A percentile compares a stretch with the other conserved stretches of the same genome.
Evolutionary conservation across 2,329 filamentous ascomycete genomes (phyloP).

Genomic region (Incumbomyces lentus): DNA sequence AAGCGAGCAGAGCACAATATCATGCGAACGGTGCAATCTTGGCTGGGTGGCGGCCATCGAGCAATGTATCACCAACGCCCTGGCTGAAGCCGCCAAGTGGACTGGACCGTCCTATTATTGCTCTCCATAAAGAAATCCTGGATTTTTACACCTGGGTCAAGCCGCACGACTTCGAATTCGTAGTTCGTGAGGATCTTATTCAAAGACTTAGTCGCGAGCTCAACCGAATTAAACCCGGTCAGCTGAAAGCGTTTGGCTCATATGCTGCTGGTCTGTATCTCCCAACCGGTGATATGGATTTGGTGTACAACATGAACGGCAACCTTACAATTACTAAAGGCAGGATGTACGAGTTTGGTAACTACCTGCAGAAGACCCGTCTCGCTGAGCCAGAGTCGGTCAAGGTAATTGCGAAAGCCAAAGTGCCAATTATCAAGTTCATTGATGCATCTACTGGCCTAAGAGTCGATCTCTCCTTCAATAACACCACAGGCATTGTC

Average conservation of each 20-base stretch:
- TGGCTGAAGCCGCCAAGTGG: background rate
- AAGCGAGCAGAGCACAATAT: conserved; percentile 43
- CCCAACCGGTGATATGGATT: conserved; percentile 81
- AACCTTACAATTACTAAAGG: background rate
- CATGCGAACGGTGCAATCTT: conserved; percentile 42
- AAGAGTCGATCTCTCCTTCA: conserved; percentile 87
- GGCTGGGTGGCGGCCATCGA: conserved; percentile 39
- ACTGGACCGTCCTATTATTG: conserved; percentile 1
- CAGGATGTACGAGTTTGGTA: conserved; percentile 51
- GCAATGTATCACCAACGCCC: background rate
- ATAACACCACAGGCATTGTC: conserved; percentile 71
- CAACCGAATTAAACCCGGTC: conserved; percentile 45
- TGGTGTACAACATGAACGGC: conserved; percentile 50
- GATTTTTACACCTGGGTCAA: conserved; percentile 81
- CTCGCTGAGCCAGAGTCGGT: conserved; percentile 51
- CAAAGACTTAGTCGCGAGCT: conserved; percentile 55
- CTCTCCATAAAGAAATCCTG: conserved; percentile 74
- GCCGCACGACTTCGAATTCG: conserved; percentile 66
- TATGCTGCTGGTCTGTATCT: conserved; percentile 76
- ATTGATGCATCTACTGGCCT: conserved; percentile 67
- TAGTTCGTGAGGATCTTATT: conserved; percentile 63
- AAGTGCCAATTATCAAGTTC: conserved; percentile 88
- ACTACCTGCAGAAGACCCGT: conserved; percentile 45
- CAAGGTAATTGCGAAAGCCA: conserved; percentile 62
- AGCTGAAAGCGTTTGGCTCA: conserved; percentile 76